Evolutionary conservation across 176 grass and related monocot genomes (phyloP).

Genomic region (Carex kokanica): DNA sequence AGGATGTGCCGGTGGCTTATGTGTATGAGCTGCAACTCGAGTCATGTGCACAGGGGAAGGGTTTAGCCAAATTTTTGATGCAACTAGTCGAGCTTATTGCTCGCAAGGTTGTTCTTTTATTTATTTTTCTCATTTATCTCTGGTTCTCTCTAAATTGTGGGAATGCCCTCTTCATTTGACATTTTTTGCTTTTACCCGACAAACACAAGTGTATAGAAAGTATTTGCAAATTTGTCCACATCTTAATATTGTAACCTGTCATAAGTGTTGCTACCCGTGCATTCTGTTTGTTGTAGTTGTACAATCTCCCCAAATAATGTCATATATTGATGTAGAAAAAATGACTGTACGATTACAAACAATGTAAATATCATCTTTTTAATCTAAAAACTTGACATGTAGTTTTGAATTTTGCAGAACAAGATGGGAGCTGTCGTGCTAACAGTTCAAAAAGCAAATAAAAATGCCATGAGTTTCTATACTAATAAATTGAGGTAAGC

Average conservation of each 20-base stretch:
- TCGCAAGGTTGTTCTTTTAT: constrained; percentile 51
- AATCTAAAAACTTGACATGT: not conserved
- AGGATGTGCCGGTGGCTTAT: constrained; percentile 81
- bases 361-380: not conserved
- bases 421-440: constrained; percentile 78
- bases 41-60: constrained; percentile 57
- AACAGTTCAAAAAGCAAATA: constrained; percentile 86
- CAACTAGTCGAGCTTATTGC: constrained; percentile 71
- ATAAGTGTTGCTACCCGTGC: not conserved
- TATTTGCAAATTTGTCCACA: constrained; percentile 8
- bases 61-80: constrained; percentile 81
- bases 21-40: constrained; percentile 88
- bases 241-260: not conserved
- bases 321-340: not conserved
- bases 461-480: constrained; percentile 64
- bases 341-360: not conserved
- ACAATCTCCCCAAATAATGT: not conserved
- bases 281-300: not conserved
- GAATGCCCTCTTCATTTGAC: not conserved
- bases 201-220: not conserved
- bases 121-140: not conserved
- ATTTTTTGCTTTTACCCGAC: not conserved
- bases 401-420: constrained; percentile 37
- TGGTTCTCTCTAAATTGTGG: not conserved
- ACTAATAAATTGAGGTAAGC: constrained; percentile 57